Conservation (phyloP, 1,284 basidiomycete genomes). For the Porodaedalea pini region DNA sequence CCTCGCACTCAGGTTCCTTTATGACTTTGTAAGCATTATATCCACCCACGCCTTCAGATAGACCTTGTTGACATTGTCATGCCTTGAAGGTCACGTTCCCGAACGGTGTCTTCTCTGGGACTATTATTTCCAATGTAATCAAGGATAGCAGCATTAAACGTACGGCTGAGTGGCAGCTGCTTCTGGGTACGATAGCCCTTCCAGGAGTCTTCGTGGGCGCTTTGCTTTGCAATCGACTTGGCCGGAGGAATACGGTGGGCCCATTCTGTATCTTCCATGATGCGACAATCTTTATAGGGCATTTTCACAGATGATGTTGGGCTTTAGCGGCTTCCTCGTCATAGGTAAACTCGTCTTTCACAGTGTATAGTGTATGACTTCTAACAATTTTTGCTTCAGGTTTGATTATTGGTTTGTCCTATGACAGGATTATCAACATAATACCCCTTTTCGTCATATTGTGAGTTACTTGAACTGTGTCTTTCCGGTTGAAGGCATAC, state of each 20-base stretch:
- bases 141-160: slow-evolving; percentile 49
- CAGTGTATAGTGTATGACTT: background rate
- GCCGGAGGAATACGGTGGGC: slow-evolving; percentile 57
- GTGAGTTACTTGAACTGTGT: slow-evolving; percentile 37
- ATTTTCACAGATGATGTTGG: slow-evolving; percentile 58
- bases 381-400: slow-evolving; percentile 30
- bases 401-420: slow-evolving; percentile 64
- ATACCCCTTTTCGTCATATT: slow-evolving; percentile 66
- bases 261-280: background rate
- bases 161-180: slow-evolving; percentile 69
- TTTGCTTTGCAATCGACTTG: slow-evolving; percentile 58
- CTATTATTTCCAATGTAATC: slow-evolving; percentile 61
- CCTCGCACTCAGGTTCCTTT: slow-evolving; percentile 55
- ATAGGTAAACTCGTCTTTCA: slow-evolving; percentile 44
- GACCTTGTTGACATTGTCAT: background rate
- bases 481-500: slow-evolving; percentile 7
- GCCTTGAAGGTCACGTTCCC: slow-evolving; percentile 58
- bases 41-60: background rate
- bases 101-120: slow-evolving; percentile 65
- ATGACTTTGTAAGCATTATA: slow-evolving; percentile 55
- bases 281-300: slow-evolving; percentile 1
- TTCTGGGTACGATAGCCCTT: slow-evolving; percentile 63
- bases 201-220: slow-evolving; percentile 66
- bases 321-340: slow-evolving; percentile 71
- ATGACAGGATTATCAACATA: slow-evolving; percentile 63